phyloP scores from a whole-genome alignment of 192 early-diverging fungal genomes.

The Chytriomyces sp. region DNA sequence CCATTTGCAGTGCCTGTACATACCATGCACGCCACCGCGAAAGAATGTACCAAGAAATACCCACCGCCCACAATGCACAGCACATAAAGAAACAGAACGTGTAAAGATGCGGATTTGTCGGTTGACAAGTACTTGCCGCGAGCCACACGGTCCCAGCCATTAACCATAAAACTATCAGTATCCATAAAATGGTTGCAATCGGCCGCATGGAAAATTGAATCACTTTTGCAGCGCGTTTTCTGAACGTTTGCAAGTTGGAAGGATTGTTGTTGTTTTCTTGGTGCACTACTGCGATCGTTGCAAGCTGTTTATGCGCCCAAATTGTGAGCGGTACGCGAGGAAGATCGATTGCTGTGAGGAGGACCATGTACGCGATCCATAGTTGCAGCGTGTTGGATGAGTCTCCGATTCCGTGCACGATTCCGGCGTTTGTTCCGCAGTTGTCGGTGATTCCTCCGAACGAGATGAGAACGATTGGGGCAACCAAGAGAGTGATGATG shows the following conservation, averaged over 20 bases:
- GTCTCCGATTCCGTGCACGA: slow-evolving; percentile 15
- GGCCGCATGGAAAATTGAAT: neutral
- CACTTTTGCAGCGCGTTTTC: slow-evolving; percentile 3
- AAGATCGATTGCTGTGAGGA: slow-evolving; percentile 12
- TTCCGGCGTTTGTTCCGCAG: neutral
- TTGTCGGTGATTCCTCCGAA: neutral
- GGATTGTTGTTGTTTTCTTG: neutral
- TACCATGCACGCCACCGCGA: slow-evolving; percentile 21
- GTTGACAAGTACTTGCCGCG: neutral
- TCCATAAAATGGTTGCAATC: slow-evolving; percentile 6
- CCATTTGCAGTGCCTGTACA: neutral
- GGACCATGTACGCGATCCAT: slow-evolving; percentile 19
- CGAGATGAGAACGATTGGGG: neutral
- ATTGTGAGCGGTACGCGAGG: slow-evolving; percentile 1
- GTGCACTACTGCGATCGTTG: neutral
- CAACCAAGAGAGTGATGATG: neutral
- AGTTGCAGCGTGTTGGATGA: neutral
- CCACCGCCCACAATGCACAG: neutral
- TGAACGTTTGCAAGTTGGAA: neutral
- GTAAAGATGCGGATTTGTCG: slow-evolving; percentile 19
- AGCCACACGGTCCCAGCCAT: slow-evolving; percentile 29
- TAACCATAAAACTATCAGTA: slow-evolving; percentile 11
- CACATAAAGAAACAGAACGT: neutral
- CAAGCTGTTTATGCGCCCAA: neutral
- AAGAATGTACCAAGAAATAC: slow-evolving; percentile 20